Percentiles rank a stretch among this genome's conserved stretches.
These are phyloP conservation scores for Fagus sylvatica DNA, from an alignment of 306 rosid species.

Conservation along the genomic window DNA sequence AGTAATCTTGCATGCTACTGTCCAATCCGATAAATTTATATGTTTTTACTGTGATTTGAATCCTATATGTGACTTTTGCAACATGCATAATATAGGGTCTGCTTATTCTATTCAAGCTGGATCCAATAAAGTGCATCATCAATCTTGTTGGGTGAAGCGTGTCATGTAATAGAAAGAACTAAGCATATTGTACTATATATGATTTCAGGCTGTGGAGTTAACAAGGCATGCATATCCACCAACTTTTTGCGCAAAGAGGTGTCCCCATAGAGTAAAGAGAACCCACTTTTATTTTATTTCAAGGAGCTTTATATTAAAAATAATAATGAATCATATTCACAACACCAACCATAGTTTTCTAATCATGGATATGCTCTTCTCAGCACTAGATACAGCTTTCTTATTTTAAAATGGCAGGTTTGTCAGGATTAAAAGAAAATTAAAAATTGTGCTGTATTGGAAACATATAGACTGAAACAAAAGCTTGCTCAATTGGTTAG, in stretches of 20 bases:
- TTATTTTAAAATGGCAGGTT: no score
- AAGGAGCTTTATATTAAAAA: not conserved
- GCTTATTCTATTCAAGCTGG: conserved; percentile 16
- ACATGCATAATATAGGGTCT: not conserved
- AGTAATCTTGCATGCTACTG: not conserved
- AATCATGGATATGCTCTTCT: no score
- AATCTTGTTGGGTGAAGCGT: conserved; percentile 37
- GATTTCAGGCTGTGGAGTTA: conserved; percentile 24
- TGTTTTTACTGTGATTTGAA: not conserved
- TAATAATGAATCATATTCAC: no score
- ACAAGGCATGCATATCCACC: conserved; percentile 47
- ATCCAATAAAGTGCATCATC: conserved; percentile 33
- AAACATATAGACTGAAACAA: no score
- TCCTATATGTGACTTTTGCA: not conserved
- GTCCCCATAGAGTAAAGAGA: conserved; percentile 17
- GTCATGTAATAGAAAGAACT: conserved; percentile 28
- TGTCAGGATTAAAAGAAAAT: no score
- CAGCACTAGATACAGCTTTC: no score
- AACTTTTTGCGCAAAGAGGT: conserved; percentile 25
- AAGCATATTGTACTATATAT: conserved; percentile 24
- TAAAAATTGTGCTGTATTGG: no score
- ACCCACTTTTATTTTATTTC: not conserved
- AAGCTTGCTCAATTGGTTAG: no score
- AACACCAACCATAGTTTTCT: no score
- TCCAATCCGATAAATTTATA: not conserved